Base-by-base conservation (phyloP, 208 protist genomes). In the Leishmania tropica region DNA sequence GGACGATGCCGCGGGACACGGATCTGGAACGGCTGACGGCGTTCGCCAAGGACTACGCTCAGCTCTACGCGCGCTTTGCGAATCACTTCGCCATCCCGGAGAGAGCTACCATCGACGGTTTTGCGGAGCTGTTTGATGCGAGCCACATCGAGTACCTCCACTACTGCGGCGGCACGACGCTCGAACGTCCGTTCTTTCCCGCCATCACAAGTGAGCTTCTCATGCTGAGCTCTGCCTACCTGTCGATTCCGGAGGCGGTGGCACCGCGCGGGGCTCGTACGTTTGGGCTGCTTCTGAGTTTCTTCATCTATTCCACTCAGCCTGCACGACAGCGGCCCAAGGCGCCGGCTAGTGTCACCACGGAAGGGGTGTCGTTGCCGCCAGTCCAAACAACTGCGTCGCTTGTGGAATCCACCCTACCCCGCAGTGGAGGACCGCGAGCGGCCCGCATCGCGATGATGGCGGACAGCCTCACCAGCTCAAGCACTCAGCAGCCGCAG, bases 221-320 rank as follows among this genome's bases (percentile, higher is more conserved):
- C n/a, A 78, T 89, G 40, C 84, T 96, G 40, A 87, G 87, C 47
- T 84, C 89, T 8, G 84, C 87, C 37, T 97, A 97, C 80, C 71
- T 97, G n/a, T 83, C 82, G 31, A 48, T 97, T 28, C 92, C 92
- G 0, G 51, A 71, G 17, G 86, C 81, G 17, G 76, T 87, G 37
- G 84, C 78, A n/a, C 67, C 48, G 2, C 88, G 90, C 1, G 81
- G 85, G 8, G 87, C 83, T 35, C 94, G 86, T 28, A 85, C 81
- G 15, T 97, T 97, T 85, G 92, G 87, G 5, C 54, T 97, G 15
- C 86, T 95, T 67, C 76, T 95, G 35, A 62, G 78, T 3, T 94
- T 93, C 62, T 90, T 93, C 48, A 51, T 96, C 15, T 94, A 89
- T 79, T 31, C 83, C 80, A 96, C 92, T 11, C 94, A 97, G 85